A percentile compares a stretch with the other conserved stretches of the same genome.
Evolutionary conservation across 1,139 yeast species (phyloP).

Genomic region (Hansenula lynferdii): DNA sequence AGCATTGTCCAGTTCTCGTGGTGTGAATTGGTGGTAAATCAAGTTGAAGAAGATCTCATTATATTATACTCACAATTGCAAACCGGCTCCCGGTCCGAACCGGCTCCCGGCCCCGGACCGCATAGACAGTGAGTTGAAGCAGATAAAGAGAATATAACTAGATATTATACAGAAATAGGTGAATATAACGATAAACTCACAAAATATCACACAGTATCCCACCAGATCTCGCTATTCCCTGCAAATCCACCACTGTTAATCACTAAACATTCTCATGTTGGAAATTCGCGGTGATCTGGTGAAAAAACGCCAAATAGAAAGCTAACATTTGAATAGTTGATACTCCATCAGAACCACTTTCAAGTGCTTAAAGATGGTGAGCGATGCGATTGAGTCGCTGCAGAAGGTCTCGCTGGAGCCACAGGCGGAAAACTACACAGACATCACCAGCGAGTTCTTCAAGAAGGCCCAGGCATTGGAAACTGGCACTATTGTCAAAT

Average conservation of each 20-base stretch:
- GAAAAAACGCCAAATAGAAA: too few species aligned
- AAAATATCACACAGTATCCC: too few species aligned
- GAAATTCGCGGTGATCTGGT: too few species aligned
- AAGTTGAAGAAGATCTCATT: background rate
- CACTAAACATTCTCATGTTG: too few species aligned
- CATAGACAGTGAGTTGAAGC: background rate
- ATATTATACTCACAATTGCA: background rate
- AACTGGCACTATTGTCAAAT: slow-evolving; percentile 43
- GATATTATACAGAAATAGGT: too few species aligned
- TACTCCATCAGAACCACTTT: too few species aligned
- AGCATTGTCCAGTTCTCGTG: background rate
- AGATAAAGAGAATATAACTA: background rate
- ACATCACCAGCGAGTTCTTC: slow-evolving; percentile 40
- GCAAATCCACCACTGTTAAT: too few species aligned
- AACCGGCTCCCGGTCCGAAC: background rate
- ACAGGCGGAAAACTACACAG: slow-evolving; percentile 25
- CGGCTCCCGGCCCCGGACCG: background rate
- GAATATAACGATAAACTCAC: too few species aligned
- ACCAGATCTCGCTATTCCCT: too few species aligned
- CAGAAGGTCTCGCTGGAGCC: background rate
- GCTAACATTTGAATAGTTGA: too few species aligned
- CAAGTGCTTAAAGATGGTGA: background rate
- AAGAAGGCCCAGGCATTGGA: slow-evolving; percentile 29
- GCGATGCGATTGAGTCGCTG: slow-evolving; percentile 1
- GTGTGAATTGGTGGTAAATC: background rate